phyloP scores from a whole-genome alignment of 768 basidiomycete species.

The Russula griseocarnosa region DNA sequence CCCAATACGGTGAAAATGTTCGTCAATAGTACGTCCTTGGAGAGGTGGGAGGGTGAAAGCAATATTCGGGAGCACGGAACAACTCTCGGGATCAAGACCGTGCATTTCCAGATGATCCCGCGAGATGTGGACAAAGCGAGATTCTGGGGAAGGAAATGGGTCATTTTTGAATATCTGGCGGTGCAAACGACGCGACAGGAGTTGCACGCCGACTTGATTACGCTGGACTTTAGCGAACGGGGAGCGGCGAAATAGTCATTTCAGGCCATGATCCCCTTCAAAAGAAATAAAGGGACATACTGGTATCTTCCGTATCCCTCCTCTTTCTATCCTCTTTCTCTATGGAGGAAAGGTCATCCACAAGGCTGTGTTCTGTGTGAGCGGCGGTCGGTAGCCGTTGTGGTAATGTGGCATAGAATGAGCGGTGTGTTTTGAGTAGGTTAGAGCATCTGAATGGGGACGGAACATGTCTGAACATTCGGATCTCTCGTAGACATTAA shows the following conservation, averaged over 20 bases:
- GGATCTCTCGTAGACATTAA: constrained; percentile 22
- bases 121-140: constrained; percentile 67
- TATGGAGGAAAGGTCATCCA: neutral
- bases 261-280: too few species aligned
- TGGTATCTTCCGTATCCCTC: neutral
- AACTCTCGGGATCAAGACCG: constrained; percentile 72
- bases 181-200: constrained; percentile 79
- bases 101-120: constrained; percentile 77
- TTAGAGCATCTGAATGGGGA: neutral
- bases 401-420: neutral
- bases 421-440: neutral
- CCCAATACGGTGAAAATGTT: constrained; percentile 88
- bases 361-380: constrained; percentile 6
- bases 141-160: constrained; percentile 58
- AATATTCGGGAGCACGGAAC: constrained; percentile 75
- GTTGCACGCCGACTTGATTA: constrained; percentile 90
- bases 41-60: constrained; percentile 79
- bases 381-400: constrained; percentile 6
- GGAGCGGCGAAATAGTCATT: neutral
- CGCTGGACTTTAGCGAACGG: constrained; percentile 48
- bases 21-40: constrained; percentile 73
- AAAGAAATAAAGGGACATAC: constrained; percentile 1
- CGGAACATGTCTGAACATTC: constrained; percentile 23
- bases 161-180: constrained; percentile 74
- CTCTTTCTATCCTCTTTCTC: constrained; percentile 15